Conservation (phyloP, 345 rosid genomes). For the Turritis glabra region DNA sequence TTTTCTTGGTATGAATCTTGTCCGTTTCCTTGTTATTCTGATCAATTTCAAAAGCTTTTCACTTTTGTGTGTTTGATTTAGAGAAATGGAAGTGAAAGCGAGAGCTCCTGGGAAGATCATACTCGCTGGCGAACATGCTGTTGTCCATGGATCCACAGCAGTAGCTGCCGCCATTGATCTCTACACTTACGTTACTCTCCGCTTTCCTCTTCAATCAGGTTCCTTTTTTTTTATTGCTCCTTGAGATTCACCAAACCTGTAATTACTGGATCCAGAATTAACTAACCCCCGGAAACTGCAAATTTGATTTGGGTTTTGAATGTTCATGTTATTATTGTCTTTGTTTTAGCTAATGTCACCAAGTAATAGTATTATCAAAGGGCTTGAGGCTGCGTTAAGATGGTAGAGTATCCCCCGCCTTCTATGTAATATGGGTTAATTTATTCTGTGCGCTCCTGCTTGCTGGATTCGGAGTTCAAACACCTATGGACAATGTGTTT, state of each 20-base stretch:
- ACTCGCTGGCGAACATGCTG: slow-evolving; percentile 93
- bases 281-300: neutral
- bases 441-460: neutral
- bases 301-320: neutral
- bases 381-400: neutral
- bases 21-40: neutral
- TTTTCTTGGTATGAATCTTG: neutral
- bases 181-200: slow-evolving; percentile 62
- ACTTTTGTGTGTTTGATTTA: neutral
- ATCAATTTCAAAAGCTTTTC: neutral
- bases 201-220: slow-evolving; percentile 60
- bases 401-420: neutral
- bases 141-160: slow-evolving; percentile 93
- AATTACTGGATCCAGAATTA: neutral
- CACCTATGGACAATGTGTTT: neutral
- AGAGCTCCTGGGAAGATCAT: slow-evolving; percentile 97
- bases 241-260: slow-evolving; percentile 15
- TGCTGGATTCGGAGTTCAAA: neutral
- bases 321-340: neutral
- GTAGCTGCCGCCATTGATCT: slow-evolving; percentile 92
- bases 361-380: neutral
- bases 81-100: slow-evolving; percentile 83
- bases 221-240: neutral
- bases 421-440: neutral
- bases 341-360: neutral